Base-by-base conservation (phyloP, 768 basidiomycete species). In the Trametes cinnabarina region DNA sequence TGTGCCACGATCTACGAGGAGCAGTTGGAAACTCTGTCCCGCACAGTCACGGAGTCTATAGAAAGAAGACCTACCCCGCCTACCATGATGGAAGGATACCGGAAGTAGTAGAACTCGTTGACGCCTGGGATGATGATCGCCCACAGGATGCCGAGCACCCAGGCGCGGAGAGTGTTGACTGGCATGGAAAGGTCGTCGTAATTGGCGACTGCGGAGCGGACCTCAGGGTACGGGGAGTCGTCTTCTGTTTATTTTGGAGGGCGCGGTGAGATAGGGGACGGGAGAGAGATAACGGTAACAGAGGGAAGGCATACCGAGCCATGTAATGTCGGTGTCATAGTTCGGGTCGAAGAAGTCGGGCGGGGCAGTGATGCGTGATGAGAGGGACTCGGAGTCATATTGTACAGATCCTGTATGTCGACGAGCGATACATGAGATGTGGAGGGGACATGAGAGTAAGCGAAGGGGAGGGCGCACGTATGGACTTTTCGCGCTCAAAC, bases 41-140 rank as follows among this genome's bases (percentile, higher is more conserved):
- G 30, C 30, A 12, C 30, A 32, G 30, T 32, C 12, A 32, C 30
- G 30, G 30, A 32, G 6, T 32, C 30, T 7, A 32, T 32, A 40
- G 30, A 28, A 49, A 3, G 34, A 19, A 25, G 9, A 58, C 71
- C 32, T 63, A 74, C 76, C 69, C 77, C 75, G n/a, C 77, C 78
- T 58, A 91, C 78, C 22, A 75, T 74, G 14, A 90, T 83, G 30
- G 79, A 79, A 3, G 90, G 89, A 65, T 82, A 87, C 12, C 87
- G 85, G 72, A 90, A 88, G 77, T 82, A 86, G 73, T 89, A 86
- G 73, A 89, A 87, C 60, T 88, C 88, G 66, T 91, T 88, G 47
- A 83, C 71, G 35, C 83, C 84, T 9, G 83, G 80, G 43, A 85
- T 77, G 25, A 85, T 49, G 44, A 81, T 76, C 6, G 83, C 77